These are phyloP conservation scores for Talaromyces proteolyticus DNA, from an alignment of 495 filamentous ascomycete genomes.

Conservation along the genomic window DNA sequence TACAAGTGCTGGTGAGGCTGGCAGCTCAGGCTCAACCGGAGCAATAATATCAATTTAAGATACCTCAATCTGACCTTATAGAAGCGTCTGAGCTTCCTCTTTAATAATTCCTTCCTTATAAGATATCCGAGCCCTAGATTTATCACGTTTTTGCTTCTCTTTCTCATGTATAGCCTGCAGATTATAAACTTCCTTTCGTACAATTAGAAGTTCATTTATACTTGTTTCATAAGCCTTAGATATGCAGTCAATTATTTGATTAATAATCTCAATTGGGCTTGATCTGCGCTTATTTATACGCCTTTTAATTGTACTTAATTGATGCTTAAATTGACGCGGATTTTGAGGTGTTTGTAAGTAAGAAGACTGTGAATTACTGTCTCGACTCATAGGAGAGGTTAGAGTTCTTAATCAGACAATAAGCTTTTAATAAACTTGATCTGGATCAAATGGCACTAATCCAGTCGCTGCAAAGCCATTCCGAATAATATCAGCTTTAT, in stretches of 20 bases:
- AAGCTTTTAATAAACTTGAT: constrained; percentile 6
- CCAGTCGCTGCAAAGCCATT: constrained; percentile 9
- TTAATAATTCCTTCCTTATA: not conserved
- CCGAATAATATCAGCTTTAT: constrained; percentile 8
- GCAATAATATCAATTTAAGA: not conserved
- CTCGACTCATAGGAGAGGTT: constrained; percentile 1
- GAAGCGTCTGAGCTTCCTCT: not conserved
- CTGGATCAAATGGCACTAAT: constrained; percentile 6
- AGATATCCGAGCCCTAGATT: not conserved
- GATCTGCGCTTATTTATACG: not conserved
- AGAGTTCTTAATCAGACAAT: constrained; percentile 6
- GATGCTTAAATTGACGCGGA: not conserved
- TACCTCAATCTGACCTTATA: not conserved
- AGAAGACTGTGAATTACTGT: constrained; percentile 1
- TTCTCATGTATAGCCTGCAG: not conserved
- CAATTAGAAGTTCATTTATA: constrained; percentile 1
- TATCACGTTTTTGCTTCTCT: not conserved
- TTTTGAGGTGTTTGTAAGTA: not conserved
- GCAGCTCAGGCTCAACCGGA: too few species aligned
- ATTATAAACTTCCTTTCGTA: not conserved
- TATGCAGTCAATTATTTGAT: not conserved
- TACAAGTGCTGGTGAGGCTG: too few species aligned
- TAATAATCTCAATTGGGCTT: not conserved
- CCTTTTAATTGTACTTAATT: constrained; percentile 1
- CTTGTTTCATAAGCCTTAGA: not conserved